Base-by-base conservation (phyloP, 148 eudicot species). In the Beta vulgaris region DNA sequence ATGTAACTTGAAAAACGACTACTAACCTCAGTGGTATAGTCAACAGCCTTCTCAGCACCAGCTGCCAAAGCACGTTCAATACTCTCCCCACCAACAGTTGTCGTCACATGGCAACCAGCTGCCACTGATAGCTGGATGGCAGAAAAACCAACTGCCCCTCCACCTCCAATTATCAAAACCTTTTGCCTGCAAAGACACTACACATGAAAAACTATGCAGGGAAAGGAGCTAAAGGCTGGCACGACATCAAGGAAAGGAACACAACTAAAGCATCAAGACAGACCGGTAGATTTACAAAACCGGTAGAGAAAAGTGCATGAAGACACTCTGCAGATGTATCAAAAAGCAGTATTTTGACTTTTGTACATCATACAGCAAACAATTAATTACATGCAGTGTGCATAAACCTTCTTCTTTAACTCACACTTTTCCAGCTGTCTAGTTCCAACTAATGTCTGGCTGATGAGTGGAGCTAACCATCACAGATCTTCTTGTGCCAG, bases 31-130 rank as follows among this genome's bases (percentile, higher is more conserved):
- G 77, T 74, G 54, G 88, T 82, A 75, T 89, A 90, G 79, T 90
- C 92, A 79, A 95, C 76, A 63, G 93, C 96, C 84, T 92, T 89
- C 73, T 95, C 97, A 73, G 96, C 99, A 72, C 99, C 99, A 82
- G 87, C 97, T 69, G 85, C 89, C 76, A 89, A 75, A 62, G 86
- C 78, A 18, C 96, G 99, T 39, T 86, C 89, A 62, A 88, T 73
- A 77, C 94, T 92, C 76, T 88, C 96, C 73, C 85, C 78, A 42
- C 86, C 94, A 87, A 97, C 91, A 36, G 99, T 90, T 49, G 96
- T 86, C 67, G 90, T 88, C 66, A 95, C 99, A 83, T 87, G 88
- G 72, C 97, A 92, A 48, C 94, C 94, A 28, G 87, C 85, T 77
- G 92, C 93, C 29, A 87, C 97, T 6, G 99, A 84, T 51, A 95